Conservation (phyloP, 2,329 filamentous ascomycete genomes). For the Aspergillus alliaceus region DNA sequence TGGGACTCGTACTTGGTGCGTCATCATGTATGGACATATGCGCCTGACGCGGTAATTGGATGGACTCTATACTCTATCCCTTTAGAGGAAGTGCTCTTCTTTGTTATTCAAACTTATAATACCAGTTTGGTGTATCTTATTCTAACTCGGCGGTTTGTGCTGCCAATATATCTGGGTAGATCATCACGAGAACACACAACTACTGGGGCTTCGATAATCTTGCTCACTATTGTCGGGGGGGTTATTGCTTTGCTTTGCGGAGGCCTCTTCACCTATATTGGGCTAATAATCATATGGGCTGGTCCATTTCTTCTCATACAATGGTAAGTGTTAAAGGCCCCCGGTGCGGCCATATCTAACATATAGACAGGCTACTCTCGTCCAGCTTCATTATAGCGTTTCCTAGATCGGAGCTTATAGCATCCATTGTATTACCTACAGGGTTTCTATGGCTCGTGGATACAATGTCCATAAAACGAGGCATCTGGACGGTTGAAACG, state of each 20-base stretch:
- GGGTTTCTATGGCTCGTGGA: slow-evolving; percentile 73
- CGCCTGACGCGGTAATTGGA: slow-evolving; percentile 63
- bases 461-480: slow-evolving; percentile 64
- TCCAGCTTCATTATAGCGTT: slow-evolving; percentile 57
- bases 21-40: slow-evolving; percentile 70
- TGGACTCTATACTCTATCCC: slow-evolving; percentile 65
- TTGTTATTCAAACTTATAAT: slow-evolving; percentile 73
- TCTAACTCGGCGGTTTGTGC: slow-evolving; percentile 62
- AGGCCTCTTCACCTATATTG: slow-evolving; percentile 61
- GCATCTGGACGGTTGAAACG: slow-evolving; percentile 69
- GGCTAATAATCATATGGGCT: slow-evolving; percentile 69
- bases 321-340: slow-evolving; percentile 53
- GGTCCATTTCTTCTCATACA: slow-evolving; percentile 64
- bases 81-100: slow-evolving; percentile 74
- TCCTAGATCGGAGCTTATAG: slow-evolving; percentile 56
- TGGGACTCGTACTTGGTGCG: slow-evolving; percentile 77
- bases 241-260: slow-evolving; percentile 47
- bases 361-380: neutral
- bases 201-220: neutral
- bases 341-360: slow-evolving; percentile 53
- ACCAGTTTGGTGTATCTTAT: slow-evolving; percentile 62
- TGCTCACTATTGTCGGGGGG: neutral
- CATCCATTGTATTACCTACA: slow-evolving; percentile 65
- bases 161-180: slow-evolving; percentile 53
- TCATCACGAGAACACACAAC: slow-evolving; percentile 22